Evolutionary conservation across 805 yeast species (phyloP), one percentile per base, ranked within the genome.

Genomic region (Millerozyma acaciae): DNA sequence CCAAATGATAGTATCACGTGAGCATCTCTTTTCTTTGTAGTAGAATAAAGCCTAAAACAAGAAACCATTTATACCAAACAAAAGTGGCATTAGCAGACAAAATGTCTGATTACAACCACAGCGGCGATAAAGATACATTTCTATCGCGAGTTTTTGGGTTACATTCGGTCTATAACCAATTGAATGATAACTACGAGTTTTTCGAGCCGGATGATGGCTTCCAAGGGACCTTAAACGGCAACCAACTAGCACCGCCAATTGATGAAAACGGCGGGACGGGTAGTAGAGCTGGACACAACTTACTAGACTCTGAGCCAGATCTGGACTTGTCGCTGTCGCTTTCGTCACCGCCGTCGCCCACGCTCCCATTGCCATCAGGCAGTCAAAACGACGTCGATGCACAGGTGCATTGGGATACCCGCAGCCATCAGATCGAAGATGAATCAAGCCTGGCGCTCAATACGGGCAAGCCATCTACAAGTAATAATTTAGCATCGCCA

Each of bases 141-240:
- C 62, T 79, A 38, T 76, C 82, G 7, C 62, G 84, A 26, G 81
- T 79, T 15, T 78, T 79, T 55, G 85, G 84, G 4, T 56, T 67
- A 23, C 63, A 65, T 35, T 65, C 72, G 6, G 55, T 66, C 8
- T 67, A 67, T 44, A 65, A 60, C 41, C 68, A 61, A 39, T 45
- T 62, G 10, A 54, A 60, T 16, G 68, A 65, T 19, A 62, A 59
- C 37, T 60, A 58, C 43, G 65, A 56, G 28, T 64, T 53, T 49
- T 62, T 62, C 32, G 68, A 62, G 38, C 59, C 61, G 18, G 67
- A 61, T 23, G 40, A 47, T 26, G 60, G 50, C 33, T 31, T 32
- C 27, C 30, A 34, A 29, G 42, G 42, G 12, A 20, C 28, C 10
- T 15, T 13, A n/a, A 13, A 19, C 25, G 10, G 32, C 12, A 13